Base-by-base conservation (phyloP, 805 yeast species). In the Gaillardinia entomophila region DNA sequence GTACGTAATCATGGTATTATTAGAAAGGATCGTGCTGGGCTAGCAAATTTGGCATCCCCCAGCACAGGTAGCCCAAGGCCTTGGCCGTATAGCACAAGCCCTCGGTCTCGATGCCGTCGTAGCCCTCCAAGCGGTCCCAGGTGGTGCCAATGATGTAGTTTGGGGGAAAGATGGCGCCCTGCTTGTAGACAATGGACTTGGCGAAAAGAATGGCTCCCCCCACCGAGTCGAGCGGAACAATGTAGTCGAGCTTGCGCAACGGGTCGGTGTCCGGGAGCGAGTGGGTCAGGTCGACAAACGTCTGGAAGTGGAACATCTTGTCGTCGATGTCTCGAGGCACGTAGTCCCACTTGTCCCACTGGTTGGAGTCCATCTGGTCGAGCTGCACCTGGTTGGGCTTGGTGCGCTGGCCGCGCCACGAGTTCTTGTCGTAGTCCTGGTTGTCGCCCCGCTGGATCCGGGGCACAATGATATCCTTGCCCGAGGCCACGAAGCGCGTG, bases 61-160 rank as follows among this genome's bases (percentile, higher is more conserved):
- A 68, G 45, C 78, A 72, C 14, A 48, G 36, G 40, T 66, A 72
- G 2, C 74, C 75, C 24, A 69, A 48, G 0, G 55, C 43, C 36
- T 53, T 61, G 1, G 76, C 76, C 30, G 60, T 49, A 37, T 69
- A 72, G 35, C 78, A 72, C 11, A 72, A 31, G 1, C 78, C 77
- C 47, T 72, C 77, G 3, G 77, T 71, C 44, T 72, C 77, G 23
- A 71, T 68, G 3, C 77, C 77, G 46, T 72, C 77, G 36, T 60
- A 72, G 1, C 77, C 77, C 45, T 70, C 77, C 2, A 38, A 32
- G 32, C 72, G 43, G 1, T 49, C 55, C 76, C 76, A 71, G 2
- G 68, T 54, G 0, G 72, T 62, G 1, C 77, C 77, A 10, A 71
- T 55, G 1, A 62, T 48, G 36, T 68, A 68, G 30, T 55, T 57